These are phyloP conservation scores for Ceratobasidium sp. DNA, from an alignment of 1,284 basidiomycete species.

Conservation along the genomic window DNA sequence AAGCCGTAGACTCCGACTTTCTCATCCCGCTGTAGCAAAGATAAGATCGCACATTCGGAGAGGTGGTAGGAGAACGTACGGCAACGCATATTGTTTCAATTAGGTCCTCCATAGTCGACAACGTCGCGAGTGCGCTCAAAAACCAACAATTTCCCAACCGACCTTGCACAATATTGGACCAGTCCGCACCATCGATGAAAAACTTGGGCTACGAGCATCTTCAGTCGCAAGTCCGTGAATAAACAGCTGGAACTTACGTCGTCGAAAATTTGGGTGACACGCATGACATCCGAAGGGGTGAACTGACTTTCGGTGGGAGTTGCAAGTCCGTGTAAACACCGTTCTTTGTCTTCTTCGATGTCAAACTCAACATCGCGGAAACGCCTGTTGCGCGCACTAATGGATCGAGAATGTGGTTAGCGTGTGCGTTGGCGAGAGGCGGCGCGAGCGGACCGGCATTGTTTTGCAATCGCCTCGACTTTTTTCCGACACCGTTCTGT, in stretches of 20 bases:
- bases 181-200: conserved; percentile 59
- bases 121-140: conserved; percentile 63
- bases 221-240: neutral
- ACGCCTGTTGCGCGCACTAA: conserved; percentile 25
- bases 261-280: conserved; percentile 63
- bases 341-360: conserved; percentile 48
- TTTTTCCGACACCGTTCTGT: conserved; percentile 53
- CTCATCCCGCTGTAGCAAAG: conserved; percentile 61
- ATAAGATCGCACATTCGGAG: conserved; percentile 33
- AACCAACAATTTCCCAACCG: conserved; percentile 66
- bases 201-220: conserved; percentile 56
- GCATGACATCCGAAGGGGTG: conserved; percentile 50
- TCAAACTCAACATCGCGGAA: conserved; percentile 50
- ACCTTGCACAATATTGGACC: conserved; percentile 63
- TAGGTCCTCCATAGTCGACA: conserved; percentile 59
- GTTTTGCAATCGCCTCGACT: conserved; percentile 53
- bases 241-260: conserved; percentile 47
- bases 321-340: conserved; percentile 47
- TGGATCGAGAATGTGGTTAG: neutral
- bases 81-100: conserved; percentile 67
- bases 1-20: conserved; percentile 67
- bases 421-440: too few relatives aligned
- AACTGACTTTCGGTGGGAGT: neutral
- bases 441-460: conserved; percentile 50
- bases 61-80: conserved; percentile 53